phyloP scores from a whole-genome alignment of 495 filamentous ascomycete species.

The Aspergillus kassunensis region DNA sequence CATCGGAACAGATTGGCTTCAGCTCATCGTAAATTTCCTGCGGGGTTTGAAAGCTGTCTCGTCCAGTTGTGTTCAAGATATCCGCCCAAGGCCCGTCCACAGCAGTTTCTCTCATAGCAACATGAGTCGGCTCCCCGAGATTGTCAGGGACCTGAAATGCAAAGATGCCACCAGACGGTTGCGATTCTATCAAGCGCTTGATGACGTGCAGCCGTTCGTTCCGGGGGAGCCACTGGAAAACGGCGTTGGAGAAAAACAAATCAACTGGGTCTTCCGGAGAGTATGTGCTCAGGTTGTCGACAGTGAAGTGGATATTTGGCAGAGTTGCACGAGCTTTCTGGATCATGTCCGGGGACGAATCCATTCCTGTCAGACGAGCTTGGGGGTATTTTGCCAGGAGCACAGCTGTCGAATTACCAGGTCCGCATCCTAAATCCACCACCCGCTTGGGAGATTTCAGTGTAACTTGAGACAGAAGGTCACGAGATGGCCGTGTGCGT shows the following conservation, averaged over 20 bases:
- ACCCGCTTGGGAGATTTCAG: constrained; percentile 33
- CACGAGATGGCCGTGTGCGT: constrained; percentile 41
- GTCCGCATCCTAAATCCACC: constrained; percentile 54
- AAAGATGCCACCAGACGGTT: constrained; percentile 43
- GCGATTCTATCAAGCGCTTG: constrained; percentile 32
- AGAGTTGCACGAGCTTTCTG: constrained; percentile 34
- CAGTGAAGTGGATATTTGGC: constrained; percentile 28
- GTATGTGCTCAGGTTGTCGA: constrained; percentile 39
- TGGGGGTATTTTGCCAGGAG: constrained; percentile 42
- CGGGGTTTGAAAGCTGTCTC: constrained; percentile 45
- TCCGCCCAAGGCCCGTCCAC: constrained; percentile 35
- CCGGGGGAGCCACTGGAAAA: constrained; percentile 51
- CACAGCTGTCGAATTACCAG: constrained; percentile 48
- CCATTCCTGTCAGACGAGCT: constrained; percentile 46
- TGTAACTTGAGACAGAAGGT: constrained; percentile 40
- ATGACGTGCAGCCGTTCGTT: constrained; percentile 39
- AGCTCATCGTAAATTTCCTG: constrained; percentile 44
- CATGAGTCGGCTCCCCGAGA: constrained; percentile 43
- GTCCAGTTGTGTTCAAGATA: constrained; percentile 30
- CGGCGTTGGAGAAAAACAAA: constrained; percentile 52
- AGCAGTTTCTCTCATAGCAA: constrained; percentile 42
- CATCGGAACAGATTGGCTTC: constrained; percentile 29
- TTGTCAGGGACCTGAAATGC: constrained; percentile 56
- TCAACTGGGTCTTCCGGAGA: constrained; percentile 29
- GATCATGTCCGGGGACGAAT: constrained; percentile 53